Percentiles rank a stretch among this genome's conserved stretches.
These are phyloP conservation scores for Cryphonectria japonica DNA, from an alignment of 2,329 filamentous ascomycete species.

Conservation along the genomic window DNA sequence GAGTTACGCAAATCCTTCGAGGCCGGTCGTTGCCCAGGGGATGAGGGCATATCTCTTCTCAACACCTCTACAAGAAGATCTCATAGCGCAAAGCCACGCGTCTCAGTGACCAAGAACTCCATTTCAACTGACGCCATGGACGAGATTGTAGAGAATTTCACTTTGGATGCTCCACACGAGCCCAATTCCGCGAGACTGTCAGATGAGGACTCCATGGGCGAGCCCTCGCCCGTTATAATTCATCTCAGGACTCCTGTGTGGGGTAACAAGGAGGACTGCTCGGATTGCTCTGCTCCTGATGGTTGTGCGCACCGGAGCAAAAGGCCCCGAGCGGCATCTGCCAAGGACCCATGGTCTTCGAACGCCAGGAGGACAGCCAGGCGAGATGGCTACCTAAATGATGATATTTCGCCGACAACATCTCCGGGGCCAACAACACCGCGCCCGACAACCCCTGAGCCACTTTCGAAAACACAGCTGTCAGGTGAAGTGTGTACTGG, in stretches of 20 bases:
- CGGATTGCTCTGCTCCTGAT: neutral
- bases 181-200: neutral
- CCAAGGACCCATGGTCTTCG: neutral
- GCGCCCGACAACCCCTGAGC: neutral
- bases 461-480: neutral
- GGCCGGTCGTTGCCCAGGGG: neutral
- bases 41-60: neutral
- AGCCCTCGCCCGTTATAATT: neutral
- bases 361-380: neutral
- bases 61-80: neutral
- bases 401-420: slow-evolving; percentile 13
- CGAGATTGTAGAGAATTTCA: neutral
- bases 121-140: neutral
- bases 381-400: neutral
- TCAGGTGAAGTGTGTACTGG: neutral
- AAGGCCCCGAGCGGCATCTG: neutral
- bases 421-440: slow-evolving; percentile 1
- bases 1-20: slow-evolving; percentile 7
- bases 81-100: neutral
- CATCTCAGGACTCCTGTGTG: slow-evolving; percentile 18
- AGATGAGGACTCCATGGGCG: neutral
- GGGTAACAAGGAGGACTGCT: neutral
- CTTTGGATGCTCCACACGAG: neutral
- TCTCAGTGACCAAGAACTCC: no score
- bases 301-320: neutral